Base-by-base conservation (phyloP, 2,329 filamentous ascomycete genomes). In the Diplodia scrobiculata region DNA sequence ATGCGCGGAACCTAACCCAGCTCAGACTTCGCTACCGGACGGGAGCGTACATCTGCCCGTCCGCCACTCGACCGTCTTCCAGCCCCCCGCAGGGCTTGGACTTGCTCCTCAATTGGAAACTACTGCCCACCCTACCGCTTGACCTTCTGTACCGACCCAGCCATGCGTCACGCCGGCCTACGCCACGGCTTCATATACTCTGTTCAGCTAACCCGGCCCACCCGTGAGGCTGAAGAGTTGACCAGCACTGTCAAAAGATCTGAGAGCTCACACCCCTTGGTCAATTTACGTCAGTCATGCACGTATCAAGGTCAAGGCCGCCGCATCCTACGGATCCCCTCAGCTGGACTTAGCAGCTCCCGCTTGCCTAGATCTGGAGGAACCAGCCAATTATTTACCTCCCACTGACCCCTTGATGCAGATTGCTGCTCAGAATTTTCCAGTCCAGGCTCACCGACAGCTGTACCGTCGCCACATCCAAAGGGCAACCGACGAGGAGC, bases 271-370 rank as follows among this genome's bases (percentile, higher is more conserved):
- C 17, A 5, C n/a, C 6, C 9, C 7, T 13, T 9, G 17, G 41
- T 13, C 7, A 19, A 25, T 4, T 25, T 25, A 25, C 25, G 25
- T 4, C 25, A 14, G 25, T n/a, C 29, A 27, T 13, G 21, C 38
- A 11, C 25, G 25, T 60, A 27, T 48, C 45, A 27, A 25, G 45
- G 55, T 25, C 38, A 47, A 36, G 27, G 10, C 45, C 34, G 41
- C 14, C 41, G 19, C 27, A 36, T 36, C 58, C 45, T 25, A 47
- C 58, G 58, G 58, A 10, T 62, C 58, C 58, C 58, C 58, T 62
- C 58, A 62, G 58, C 9, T 47, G 34, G n/a, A 11, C 29, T 50
- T 45, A 50, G 25, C 29, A 11, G 11, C 48, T 10, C 29, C n/a
- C 17, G n/a, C 19, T 27, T 19, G 36, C 36, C 36, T 21, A 36